These are phyloP conservation scores for Skeletonema menzelii DNA, from an alignment of 108 stramenopile genomes.

Conservation along the genomic window DNA sequence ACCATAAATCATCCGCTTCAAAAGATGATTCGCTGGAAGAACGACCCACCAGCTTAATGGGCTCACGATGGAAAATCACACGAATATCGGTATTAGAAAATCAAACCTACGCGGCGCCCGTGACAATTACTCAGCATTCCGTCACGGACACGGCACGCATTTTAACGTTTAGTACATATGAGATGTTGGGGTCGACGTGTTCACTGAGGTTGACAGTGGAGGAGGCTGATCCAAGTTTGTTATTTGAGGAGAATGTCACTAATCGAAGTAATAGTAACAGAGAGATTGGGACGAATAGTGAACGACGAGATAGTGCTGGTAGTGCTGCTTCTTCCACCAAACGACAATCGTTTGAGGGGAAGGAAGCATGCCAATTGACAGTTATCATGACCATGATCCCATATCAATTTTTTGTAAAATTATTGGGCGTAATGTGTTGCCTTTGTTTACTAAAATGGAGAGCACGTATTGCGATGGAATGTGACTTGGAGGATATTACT, in stretches of 20 bases:
- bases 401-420: conserved; percentile 4
- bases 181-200: conserved; percentile 7
- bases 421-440: conserved; percentile 5
- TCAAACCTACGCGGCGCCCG: neutral
- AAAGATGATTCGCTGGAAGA: neutral
- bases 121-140: neutral
- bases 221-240: neutral
- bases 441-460: conserved; percentile 1
- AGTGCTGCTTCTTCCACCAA: neutral
- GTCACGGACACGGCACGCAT: neutral
- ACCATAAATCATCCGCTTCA: neutral
- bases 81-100: conserved; percentile 6
- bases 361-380: neutral
- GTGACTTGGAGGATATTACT: conserved; percentile 10
- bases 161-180: neutral
- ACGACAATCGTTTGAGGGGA: neutral
- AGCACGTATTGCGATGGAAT: conserved; percentile 11
- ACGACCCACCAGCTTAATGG: neutral
- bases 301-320: neutral
- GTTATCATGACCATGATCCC: conserved; percentile 4
- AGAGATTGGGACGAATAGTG: neutral
- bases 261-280: neutral
- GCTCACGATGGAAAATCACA: conserved; percentile 6
- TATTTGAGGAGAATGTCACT: neutral
- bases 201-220: neutral